Conservation (phyloP, 2,329 filamentous ascomycete genomes). For the Apiospora sp. region DNA sequence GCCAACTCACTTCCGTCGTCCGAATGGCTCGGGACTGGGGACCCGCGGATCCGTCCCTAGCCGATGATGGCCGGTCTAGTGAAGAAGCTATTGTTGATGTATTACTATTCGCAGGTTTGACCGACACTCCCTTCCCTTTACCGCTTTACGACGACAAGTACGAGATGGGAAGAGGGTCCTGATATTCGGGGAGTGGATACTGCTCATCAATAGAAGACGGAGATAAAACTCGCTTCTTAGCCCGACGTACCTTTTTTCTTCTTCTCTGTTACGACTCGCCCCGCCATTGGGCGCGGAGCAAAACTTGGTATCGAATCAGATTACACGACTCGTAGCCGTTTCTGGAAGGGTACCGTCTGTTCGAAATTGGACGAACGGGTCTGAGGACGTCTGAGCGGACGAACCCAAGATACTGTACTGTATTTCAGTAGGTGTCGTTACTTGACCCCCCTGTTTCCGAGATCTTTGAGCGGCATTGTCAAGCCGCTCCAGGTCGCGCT, state of each 20-base stretch:
- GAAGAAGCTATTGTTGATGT: background rate
- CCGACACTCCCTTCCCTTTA: slow-evolving; percentile 7
- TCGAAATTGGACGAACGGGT: slow-evolving; percentile 17
- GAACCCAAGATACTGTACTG: background rate
- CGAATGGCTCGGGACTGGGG: background rate
- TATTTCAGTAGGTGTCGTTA: background rate
- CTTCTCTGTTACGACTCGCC: background rate
- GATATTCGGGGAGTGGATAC: background rate
- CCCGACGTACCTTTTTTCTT: background rate
- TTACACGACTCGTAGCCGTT: background rate
- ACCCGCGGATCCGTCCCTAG: background rate
- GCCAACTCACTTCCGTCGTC: background rate
- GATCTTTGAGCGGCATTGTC: background rate
- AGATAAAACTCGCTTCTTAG: slow-evolving; percentile 15
- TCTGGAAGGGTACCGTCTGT: slow-evolving; percentile 2
- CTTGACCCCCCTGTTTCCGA: background rate
- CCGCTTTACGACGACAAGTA: slow-evolving; percentile 16
- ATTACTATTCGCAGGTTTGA: background rate
- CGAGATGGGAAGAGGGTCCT: slow-evolving; percentile 7
- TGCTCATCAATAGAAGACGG: slow-evolving; percentile 14
- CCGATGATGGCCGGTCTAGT: background rate
- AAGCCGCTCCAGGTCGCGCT: background rate
- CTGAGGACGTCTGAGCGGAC: slow-evolving; percentile 2
- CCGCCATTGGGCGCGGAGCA: slow-evolving; percentile 2
- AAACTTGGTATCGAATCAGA: slow-evolving; percentile 8